A percentile compares a stretch with the other conserved stretches of the same genome.
Conservation (phyloP, 306 rosid species). For the Arachis stenosperma region DNA sequence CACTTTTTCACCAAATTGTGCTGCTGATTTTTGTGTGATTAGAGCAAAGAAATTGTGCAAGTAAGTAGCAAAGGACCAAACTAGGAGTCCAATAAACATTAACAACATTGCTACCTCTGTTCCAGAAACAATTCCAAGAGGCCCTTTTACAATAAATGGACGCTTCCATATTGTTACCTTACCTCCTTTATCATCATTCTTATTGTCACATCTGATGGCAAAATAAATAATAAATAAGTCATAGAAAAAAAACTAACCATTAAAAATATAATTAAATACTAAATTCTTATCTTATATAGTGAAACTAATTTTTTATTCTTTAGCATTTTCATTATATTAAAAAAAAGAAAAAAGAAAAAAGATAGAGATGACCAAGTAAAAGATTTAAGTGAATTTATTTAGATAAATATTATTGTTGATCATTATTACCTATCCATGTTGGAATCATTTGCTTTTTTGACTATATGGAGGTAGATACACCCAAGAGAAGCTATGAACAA, state of each 20-base stretch:
- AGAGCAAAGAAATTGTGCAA: constrained; percentile 40
- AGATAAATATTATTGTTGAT: no score
- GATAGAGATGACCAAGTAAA: neutral
- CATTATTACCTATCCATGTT: constrained; percentile 34
- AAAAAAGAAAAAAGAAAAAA: neutral
- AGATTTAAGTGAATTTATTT: no score
- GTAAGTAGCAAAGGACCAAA: constrained; percentile 51
- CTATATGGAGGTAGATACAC: constrained; percentile 63
- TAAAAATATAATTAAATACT: neutral
- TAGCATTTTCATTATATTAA: no score
- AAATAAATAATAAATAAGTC: neutral
- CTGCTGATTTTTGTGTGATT: constrained; percentile 47
- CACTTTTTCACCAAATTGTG: constrained; percentile 51
- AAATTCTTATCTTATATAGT: no score
- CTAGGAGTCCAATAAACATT: constrained; percentile 71
- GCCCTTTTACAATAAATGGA: constrained; percentile 66
- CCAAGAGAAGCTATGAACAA: constrained; percentile 66
- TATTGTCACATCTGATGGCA: constrained; percentile 13
- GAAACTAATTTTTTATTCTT: no score
- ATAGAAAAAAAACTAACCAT: neutral
- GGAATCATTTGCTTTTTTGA: constrained; percentile 36
- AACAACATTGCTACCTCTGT: constrained; percentile 58
- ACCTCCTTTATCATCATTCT: constrained; percentile 5
- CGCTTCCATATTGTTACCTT: constrained; percentile 48
- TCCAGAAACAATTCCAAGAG: constrained; percentile 80